Evolutionary conservation across 1,284 basidiomycete genomes (phyloP).

Genomic region (Singerocomus inundabilis): DNA sequence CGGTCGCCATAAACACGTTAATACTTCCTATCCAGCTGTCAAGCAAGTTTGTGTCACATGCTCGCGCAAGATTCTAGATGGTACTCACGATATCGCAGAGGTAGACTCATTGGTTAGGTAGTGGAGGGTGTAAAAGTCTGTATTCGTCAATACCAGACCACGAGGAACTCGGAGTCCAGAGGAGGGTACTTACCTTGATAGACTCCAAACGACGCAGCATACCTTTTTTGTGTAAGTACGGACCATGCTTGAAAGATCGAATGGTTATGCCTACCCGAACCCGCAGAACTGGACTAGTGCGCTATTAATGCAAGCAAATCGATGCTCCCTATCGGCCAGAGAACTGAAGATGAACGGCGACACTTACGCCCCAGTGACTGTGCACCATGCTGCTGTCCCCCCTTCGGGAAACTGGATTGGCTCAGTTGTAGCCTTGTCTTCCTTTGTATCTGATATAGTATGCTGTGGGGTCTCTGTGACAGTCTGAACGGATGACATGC

Average conservation of each 20-base stretch:
- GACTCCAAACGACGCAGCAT: slow-evolving; percentile 27
- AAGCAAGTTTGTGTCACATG: neutral
- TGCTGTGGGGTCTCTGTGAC: neutral
- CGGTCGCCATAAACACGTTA: slow-evolving; percentile 20
- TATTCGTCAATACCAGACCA: neutral
- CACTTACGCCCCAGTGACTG: slow-evolving; percentile 26
- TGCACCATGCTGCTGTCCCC: slow-evolving; percentile 25
- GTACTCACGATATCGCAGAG: slow-evolving; percentile 32
- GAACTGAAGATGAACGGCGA: neutral
- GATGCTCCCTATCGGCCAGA: neutral
- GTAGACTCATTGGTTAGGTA: slow-evolving; percentile 32
- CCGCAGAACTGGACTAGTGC: slow-evolving; percentile 24
- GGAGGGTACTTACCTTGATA: slow-evolving; percentile 29
- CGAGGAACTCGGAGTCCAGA: no score
- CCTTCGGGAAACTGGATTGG: slow-evolving; percentile 29
- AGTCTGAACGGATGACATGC: neutral
- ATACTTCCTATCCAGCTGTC: slow-evolving; percentile 34
- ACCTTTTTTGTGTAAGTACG: slow-evolving; percentile 16
- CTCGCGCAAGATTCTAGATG: neutral
- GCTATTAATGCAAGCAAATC: slow-evolving; percentile 10
- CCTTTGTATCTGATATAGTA: neutral
- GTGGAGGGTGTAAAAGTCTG: slow-evolving; percentile 31
- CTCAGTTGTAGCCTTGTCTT: neutral
- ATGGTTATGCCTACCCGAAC: slow-evolving; percentile 21
- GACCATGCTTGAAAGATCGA: neutral